Conservation (phyloP, 2,329 filamentous ascomycete genomes). For the Lasiodiplodia theobromae region DNA sequence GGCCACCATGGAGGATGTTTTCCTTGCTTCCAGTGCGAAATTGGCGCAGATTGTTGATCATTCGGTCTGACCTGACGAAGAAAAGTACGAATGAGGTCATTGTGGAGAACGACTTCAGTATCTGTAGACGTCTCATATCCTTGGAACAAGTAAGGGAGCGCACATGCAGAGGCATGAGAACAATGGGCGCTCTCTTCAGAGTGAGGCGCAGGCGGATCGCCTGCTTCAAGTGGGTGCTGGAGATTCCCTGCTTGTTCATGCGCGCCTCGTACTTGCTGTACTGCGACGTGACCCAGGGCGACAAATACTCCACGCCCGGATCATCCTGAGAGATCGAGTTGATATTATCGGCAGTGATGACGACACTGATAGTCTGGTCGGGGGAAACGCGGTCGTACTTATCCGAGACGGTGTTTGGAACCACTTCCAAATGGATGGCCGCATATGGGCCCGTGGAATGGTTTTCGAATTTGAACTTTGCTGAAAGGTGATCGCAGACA, state of each 20-base stretch:
- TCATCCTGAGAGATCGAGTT: background rate
- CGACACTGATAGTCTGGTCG: background rate
- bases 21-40: too few relatives aligned
- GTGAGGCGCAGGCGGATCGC: background rate
- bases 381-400: too few relatives aligned
- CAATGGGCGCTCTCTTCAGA: background rate
- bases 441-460: too few relatives aligned
- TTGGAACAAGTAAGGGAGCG: background rate
- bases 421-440: too few relatives aligned
- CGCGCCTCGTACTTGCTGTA: background rate
- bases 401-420: too few relatives aligned
- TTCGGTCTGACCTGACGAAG: background rate
- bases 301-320: too few relatives aligned
- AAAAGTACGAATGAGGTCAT: background rate
- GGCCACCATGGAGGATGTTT: too few relatives aligned
- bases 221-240: background rate
- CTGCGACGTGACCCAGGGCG: too few relatives aligned
- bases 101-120: background rate
- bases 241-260: background rate
- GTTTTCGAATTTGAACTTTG: too few relatives aligned
- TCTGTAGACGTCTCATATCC: background rate
- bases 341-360: background rate
- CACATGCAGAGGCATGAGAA: background rate
- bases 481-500: too few relatives aligned
- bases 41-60: too few relatives aligned